Conservation (phyloP, 805 yeast species). For the Pichia manshurica region DNA sequence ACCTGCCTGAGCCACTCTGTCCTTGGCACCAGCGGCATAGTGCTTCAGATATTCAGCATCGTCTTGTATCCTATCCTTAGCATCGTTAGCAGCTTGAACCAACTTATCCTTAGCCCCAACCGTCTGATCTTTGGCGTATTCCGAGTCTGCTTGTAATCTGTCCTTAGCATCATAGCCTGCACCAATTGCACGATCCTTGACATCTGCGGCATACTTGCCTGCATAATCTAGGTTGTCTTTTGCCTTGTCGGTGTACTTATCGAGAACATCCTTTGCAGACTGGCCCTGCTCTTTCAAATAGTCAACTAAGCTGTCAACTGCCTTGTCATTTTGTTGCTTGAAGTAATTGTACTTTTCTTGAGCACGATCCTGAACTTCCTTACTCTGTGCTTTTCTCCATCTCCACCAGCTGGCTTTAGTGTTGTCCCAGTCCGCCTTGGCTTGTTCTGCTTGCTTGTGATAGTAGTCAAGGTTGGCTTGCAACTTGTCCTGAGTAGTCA, state of each 20-base stretch:
- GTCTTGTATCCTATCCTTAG: neutral
- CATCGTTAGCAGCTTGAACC: neutral
- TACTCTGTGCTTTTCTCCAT: constrained; percentile 27
- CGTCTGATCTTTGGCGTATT: neutral
- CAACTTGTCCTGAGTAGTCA: constrained; percentile 19
- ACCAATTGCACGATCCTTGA: neutral
- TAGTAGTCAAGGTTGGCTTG: constrained; percentile 21
- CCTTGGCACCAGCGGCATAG: neutral
- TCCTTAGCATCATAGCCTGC: neutral
- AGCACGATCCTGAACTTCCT: constrained; percentile 27
- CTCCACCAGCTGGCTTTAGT: constrained; percentile 24
- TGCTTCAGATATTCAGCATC: neutral
- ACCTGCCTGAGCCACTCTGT: neutral
- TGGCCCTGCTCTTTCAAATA: constrained; percentile 9
- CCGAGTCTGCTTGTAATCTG: neutral
- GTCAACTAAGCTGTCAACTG: constrained; percentile 15
- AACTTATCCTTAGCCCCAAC: neutral
- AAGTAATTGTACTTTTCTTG: constrained; percentile 20
- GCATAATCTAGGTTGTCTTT: neutral
- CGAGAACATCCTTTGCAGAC: neutral
- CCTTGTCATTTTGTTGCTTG: constrained; percentile 17
- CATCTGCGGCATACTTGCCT: neutral
- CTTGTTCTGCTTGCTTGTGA: constrained; percentile 20
- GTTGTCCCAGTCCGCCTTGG: constrained; percentile 24
- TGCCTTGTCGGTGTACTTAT: neutral